Evolutionary conservation across 345 rosid species (phyloP).

Genomic region (Rhodomyrtus tomentosa): DNA sequence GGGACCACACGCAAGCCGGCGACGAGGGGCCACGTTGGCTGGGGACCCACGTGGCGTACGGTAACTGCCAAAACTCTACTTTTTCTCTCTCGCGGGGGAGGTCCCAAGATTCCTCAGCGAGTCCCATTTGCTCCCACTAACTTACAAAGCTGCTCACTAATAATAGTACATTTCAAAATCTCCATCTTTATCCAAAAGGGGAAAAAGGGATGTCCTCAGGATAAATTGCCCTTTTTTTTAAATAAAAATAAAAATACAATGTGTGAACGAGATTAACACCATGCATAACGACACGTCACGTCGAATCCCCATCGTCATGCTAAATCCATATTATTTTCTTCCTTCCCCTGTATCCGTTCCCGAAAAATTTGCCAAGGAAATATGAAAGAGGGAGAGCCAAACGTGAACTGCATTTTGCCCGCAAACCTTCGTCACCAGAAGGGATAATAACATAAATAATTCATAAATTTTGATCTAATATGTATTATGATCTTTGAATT

Average conservation of each 20-base stretch:
- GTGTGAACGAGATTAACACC: not conserved
- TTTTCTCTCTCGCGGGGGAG: conserved; percentile 7
- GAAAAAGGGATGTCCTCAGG: not conserved
- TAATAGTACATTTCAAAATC: too few species aligned
- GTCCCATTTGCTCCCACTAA: not conserved
- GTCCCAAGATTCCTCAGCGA: not conserved
- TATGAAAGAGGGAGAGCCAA: not conserved
- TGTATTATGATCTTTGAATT: too few species aligned
- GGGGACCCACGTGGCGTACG: conserved; percentile 11
- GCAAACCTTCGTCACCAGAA: too few species aligned
- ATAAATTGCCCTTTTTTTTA: not conserved
- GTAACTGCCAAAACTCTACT: conserved; percentile 40
- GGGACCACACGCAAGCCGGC: conserved; percentile 27
- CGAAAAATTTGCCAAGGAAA: not conserved
- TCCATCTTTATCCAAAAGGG: not conserved
- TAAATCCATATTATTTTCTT: not conserved
- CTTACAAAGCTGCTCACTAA: not conserved
- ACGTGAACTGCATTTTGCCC: not conserved
- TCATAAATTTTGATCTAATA: too few species aligned
- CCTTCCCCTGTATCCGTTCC: accelerated
- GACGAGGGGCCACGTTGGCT: conserved; percentile 7
- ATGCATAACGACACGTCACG: not conserved
- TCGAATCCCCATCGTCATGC: accelerated
- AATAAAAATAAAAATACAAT: not conserved
- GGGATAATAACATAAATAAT: too few species aligned